phyloP scores from a whole-genome alignment of 192 early-diverging fungal species.

The Coemansia sp. region DNA sequence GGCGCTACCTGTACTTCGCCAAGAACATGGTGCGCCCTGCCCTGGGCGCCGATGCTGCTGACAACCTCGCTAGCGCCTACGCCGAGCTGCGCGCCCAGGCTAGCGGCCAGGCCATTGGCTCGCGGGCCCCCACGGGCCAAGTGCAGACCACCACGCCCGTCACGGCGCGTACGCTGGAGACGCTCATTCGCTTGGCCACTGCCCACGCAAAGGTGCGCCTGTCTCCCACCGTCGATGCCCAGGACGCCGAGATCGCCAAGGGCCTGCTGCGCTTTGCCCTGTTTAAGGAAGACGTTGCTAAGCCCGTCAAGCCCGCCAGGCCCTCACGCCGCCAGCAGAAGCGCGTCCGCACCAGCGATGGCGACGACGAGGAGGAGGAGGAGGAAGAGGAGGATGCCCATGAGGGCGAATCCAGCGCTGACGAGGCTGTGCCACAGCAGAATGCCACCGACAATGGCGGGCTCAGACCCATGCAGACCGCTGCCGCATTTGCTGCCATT shows the following conservation, averaged over 20 bases:
- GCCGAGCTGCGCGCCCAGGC: conserved; percentile 80
- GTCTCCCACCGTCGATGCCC: conserved; percentile 73
- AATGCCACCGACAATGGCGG: not conserved
- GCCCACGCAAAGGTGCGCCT: conserved; percentile 95
- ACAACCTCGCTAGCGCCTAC: conserved; percentile 79
- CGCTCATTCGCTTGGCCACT: conserved; percentile 93
- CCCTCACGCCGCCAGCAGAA: conserved; percentile 33
- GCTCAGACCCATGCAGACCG: conserved; percentile 10
- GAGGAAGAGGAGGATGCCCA: not conserved
- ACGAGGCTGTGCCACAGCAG: not conserved
- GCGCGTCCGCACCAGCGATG: conserved; percentile 47
- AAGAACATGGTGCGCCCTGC: conserved; percentile 83
- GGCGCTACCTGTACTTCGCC: conserved; percentile 94
- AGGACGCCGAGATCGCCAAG: conserved; percentile 84
- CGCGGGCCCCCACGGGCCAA: conserved; percentile 56
- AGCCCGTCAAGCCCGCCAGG: conserved; percentile 42
- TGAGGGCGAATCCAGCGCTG: not conserved
- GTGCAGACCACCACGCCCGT: conserved; percentile 92
- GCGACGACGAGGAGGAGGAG: conserved; percentile 12
- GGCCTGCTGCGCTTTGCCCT: conserved; percentile 85
- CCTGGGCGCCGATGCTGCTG: conserved; percentile 79
- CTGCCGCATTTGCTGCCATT: not conserved
- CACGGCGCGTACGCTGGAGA: conserved; percentile 97
- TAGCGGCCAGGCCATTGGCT: conserved; percentile 44
- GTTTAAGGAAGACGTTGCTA: conserved; percentile 74